Evolutionary conservation across 2,329 filamentous ascomycete species (phyloP), one percentile per base, ranked within the genome.

Genomic region (Amylocarpus encephaloides): DNA sequence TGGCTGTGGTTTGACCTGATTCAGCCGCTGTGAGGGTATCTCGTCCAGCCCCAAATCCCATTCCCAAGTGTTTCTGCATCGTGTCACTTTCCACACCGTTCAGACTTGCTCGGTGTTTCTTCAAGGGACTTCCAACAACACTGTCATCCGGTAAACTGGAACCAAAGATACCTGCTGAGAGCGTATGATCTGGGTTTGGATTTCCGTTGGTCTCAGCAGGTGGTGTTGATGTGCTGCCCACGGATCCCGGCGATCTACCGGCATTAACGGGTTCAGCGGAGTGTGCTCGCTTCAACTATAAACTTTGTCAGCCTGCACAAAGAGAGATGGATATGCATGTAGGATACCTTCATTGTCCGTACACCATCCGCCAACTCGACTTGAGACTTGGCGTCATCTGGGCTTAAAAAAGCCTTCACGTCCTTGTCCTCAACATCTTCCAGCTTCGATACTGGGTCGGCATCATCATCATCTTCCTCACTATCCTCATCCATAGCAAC

Each of bases 351-450:
- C 67, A 93, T 92, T 59, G 88, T 84, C 61, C 88, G 80, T 45
- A 93, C 86, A 43, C 87, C 86, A 55, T 91, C 88, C 38, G 85
- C 84, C 48, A 93, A 74, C 67, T 92, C 87, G 44, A 84, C 84
- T 48, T 85, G 79, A 59, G 82, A 82, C 59, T 80, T 78, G 46
- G 79, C 81, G 64, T 92, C 88, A 56, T 92, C 87, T 1, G 83
- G 80, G 6, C 75, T 82, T 33, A 87, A 69, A 61, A 79, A 76
- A 43, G 73, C 70, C 58, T 79, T 77, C 48, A 74, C 70, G 44
- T 83, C 76, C 64, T 82, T 82, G 59, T 84, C 80, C 47, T 81
- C 76, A 30, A 77, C 68, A 43, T 86, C 81, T 32, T 80, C 78
- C 70, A 84, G 79, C 67, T 86, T 87, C 57, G 72, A 74, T 26